Conservation (phyloP, 2,329 filamentous ascomycete genomes). For the Volutella citrinella region DNA sequence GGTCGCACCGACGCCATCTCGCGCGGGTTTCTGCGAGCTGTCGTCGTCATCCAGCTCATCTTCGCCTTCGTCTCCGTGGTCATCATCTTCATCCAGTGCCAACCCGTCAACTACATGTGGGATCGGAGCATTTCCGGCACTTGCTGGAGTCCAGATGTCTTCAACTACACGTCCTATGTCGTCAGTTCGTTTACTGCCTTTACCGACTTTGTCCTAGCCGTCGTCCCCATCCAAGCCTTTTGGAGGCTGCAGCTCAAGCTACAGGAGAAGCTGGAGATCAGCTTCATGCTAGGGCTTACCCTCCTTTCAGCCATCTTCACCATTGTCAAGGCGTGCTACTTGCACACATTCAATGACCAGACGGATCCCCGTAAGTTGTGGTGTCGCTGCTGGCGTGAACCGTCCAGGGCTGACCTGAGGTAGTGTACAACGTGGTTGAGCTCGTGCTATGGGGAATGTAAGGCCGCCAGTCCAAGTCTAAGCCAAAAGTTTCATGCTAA, state of each 20-base stretch:
- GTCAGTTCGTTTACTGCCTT: constrained; percentile 12
- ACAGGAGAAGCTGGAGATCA: constrained; percentile 10
- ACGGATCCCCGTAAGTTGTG: constrained; percentile 5
- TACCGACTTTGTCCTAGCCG: constrained; percentile 7
- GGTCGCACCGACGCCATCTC: constrained; percentile 4
- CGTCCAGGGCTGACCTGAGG: background rate
- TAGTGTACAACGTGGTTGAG: constrained; percentile 8
- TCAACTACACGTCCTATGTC: constrained; percentile 14
- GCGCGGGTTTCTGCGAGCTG: constrained; percentile 1
- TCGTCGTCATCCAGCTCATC: constrained; percentile 3
- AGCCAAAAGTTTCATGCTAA: too few species aligned
- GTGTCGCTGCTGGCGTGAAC: background rate
- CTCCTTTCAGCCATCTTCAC: constrained; percentile 10
- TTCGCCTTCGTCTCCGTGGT: constrained; percentile 1
- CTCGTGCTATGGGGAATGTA: constrained; percentile 11
- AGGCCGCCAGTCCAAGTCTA: too few species aligned
- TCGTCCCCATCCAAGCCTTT: constrained; percentile 7
- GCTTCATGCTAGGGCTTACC: constrained; percentile 10
- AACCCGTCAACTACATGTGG: constrained; percentile 1
- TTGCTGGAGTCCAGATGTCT: constrained; percentile 7
- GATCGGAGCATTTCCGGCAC: background rate
- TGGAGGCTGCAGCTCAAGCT: constrained; percentile 9
- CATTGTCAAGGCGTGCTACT: constrained; percentile 5
- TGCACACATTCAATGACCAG: constrained; percentile 3
- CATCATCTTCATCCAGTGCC: constrained; percentile 7